Evolutionary conservation across 192 early-diverging fungal genomes (phyloP), one percentile per base, ranked within the genome.

Genomic region (Entomortierella beljakovae): DNA sequence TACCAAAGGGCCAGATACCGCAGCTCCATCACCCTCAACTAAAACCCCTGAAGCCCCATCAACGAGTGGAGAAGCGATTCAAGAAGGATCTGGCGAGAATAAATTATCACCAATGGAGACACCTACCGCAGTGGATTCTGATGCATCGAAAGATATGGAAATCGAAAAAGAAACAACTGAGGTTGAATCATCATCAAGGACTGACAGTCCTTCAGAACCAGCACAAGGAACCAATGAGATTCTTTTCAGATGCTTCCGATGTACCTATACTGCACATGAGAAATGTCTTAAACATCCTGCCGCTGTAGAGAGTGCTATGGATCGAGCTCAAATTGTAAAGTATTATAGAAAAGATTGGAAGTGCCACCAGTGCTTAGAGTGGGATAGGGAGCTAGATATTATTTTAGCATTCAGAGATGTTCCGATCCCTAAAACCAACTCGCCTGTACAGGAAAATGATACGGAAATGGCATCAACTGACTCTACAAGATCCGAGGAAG

Each of bases 291-390:
- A 54, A 58, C 69, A 52, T 0, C 50, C 43, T n/a, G 61, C 64
- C 28, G 51, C 58, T 22, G 62, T 71, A 59, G 62, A 70, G 1
- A 58, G 46, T 25, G 62, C 18, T 10, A 6, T 42, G 1, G 46
- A 52, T 16, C 57, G 46, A 40, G 42, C 65, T 6, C 52, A 68
- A 22, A 63, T 71, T 31, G 68, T 83, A n/a, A 50, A 63, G 35
- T 43, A 60, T 4, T 83, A 83, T 52, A 62, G 77, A 42, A 71
- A 76, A 46, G 62, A 75, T 4, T 83, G 82, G 77, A 83, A 82
- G 40, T 72, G 80, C 18, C 66, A 73, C 40, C 60, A 76, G 9
- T 84, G 83, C 26, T 22, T 65, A 20, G 71, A 75, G 28, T 84
- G 83, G 77, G 69, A 82, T 37, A 38, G 55, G 18, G 71, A 82